Percentiles rank a stretch among this genome's conserved stretches.
Conservation (phyloP, 345 rosid species). For the Citrus sinensis region DVS_A1.0 CM039168.1:28878001-28878500, state of each 20-base stretch:
- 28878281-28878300: conserved; percentile 30
- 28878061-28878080: background rate
- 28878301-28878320: conserved; percentile 42
- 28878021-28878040: background rate
- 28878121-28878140: background rate
- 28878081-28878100: background rate
- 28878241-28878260: conserved; percentile 44
- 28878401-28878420: conserved; percentile 10
- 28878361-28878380: background rate
- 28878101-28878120: background rate
- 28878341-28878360: conserved; percentile 28
- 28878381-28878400: conserved; percentile 8
- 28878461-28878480: conserved; percentile 21
- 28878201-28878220: conserved; percentile 42
- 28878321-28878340: conserved; percentile 53
- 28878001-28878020: background rate
- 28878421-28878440: conserved; percentile 16
- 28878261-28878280: conserved; percentile 25
- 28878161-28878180: conserved; percentile 19
- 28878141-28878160: background rate
- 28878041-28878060: background rate
- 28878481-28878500: conserved; percentile 34
- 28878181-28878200: conserved; percentile 63
- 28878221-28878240: conserved; percentile 41
- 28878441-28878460: conserved; percentile 3